A percentile compares a stretch with the other conserved stretches of the same genome.
Conservation (phyloP, 176 grass and related monocot species). For the Lolium perenne region DNA sequence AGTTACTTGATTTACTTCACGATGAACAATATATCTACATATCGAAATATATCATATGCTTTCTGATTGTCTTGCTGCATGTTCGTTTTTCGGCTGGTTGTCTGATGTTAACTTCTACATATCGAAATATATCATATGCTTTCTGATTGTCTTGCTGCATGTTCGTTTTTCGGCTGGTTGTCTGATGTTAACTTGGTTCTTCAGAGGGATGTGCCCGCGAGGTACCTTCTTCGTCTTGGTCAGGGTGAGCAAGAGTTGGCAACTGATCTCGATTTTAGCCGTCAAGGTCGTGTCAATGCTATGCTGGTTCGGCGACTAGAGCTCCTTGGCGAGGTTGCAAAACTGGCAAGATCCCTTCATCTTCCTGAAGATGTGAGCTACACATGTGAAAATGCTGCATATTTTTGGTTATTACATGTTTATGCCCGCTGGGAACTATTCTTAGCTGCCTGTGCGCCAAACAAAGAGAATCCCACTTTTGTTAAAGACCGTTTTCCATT, state of each 20-base stretch:
- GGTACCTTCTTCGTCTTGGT: slow-evolving; percentile 97
- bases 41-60: neutral
- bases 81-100: slow-evolving; percentile 29
- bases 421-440: slow-evolving; percentile 96
- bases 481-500: slow-evolving; percentile 91
- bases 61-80: slow-evolving; percentile 16
- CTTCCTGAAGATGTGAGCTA: slow-evolving; percentile 92
- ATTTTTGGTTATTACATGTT: slow-evolving; percentile 98
- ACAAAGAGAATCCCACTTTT: slow-evolving; percentile 73
- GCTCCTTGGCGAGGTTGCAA: slow-evolving; percentile 87
- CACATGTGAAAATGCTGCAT: slow-evolving; percentile 94
- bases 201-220: slow-evolving; percentile 97
- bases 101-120: slow-evolving; percentile 37
- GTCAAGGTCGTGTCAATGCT: slow-evolving; percentile 94
- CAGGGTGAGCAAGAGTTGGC: slow-evolving; percentile 98
- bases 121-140: neutral
- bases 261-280: slow-evolving; percentile 99
- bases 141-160: slow-evolving; percentile 16
- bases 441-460: slow-evolving; percentile 70
- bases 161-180: slow-evolving; percentile 29
- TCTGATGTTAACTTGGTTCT: slow-evolving; percentile 40
- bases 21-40: neutral
- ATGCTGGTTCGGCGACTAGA: slow-evolving; percentile 93
- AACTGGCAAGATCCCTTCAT: slow-evolving; percentile 76
- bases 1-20: slow-evolving; percentile 35